These are phyloP conservation scores for Nasturtium officinale DNA, from an alignment of 345 rosid genomes.

Conservation along the genomic window DNA sequence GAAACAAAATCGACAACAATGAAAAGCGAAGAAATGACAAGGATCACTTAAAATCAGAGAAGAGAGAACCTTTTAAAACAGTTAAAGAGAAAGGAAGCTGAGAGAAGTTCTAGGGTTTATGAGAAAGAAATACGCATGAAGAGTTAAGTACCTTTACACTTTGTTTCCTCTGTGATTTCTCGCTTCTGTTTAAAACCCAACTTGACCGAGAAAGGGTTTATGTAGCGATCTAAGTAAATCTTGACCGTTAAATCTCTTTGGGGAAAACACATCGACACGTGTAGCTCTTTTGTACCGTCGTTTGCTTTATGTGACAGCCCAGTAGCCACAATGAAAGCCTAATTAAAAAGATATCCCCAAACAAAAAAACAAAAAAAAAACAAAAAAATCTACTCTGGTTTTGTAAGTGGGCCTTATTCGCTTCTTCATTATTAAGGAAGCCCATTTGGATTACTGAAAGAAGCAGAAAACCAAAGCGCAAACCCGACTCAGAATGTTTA, in stretches of 20 bases:
- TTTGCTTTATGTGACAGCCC: not conserved
- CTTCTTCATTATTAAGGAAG: not conserved
- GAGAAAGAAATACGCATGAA: not conserved
- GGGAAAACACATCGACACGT: not conserved
- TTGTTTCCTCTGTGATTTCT: slow-evolving; percentile 25
- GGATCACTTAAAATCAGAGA: slow-evolving; percentile 8
- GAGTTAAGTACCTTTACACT: slow-evolving; percentile 27
- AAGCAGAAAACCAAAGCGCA: not conserved
- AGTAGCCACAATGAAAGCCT: not conserved
- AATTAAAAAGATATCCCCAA: no score
- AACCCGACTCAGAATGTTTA: not conserved
- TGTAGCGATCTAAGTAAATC: slow-evolving; percentile 36
- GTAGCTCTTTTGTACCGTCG: not conserved
- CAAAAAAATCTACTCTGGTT: no score
- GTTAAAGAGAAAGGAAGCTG: not conserved
- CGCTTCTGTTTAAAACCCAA: slow-evolving; percentile 32
- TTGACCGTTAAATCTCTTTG: slow-evolving; percentile 5
- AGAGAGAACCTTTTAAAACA: not conserved
- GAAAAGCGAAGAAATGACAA: slow-evolving; percentile 17
- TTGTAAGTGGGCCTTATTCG: not conserved
- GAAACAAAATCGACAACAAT: slow-evolving; percentile 13
- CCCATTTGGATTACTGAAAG: not conserved
- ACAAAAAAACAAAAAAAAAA: no score
- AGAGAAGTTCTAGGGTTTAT: slow-evolving; percentile 26
- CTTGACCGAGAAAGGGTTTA: slow-evolving; percentile 35